phyloP scores from a whole-genome alignment of 306 rosid genomes.

The Lathyrus sativus region DNA sequence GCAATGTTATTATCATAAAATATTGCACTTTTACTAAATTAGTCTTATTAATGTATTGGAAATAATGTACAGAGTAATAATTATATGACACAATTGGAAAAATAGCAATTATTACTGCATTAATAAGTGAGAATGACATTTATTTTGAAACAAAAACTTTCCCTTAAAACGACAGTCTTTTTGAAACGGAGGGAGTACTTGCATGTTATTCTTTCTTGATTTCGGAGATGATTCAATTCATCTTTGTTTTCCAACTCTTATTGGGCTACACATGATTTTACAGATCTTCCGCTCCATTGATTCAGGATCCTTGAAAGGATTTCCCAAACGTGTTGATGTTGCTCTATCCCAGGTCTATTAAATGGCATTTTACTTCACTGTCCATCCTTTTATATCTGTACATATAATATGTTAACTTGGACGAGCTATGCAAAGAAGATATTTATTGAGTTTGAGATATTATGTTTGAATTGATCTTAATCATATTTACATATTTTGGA shows the following conservation, averaged over 20 bases:
- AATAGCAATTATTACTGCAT: no score
- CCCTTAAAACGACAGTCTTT: no score
- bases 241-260: constrained; percentile 34
- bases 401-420: constrained; percentile 29
- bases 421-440: constrained; percentile 31
- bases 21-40: no score
- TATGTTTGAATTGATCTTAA: constrained; percentile 26
- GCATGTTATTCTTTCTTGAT: constrained; percentile 23
- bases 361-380: constrained; percentile 26
- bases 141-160: no score
- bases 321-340: constrained; percentile 56
- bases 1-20: no score
- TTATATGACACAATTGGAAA: no score
- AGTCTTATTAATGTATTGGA: no score
- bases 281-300: constrained; percentile 96
- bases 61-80: no score
- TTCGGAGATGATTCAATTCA: constrained; percentile 24
- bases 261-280: constrained; percentile 33
- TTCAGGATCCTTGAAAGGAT: constrained; percentile 87
- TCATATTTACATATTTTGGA: constrained; percentile 28
- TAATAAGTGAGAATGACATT: no score
- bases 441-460: constrained; percentile 21
- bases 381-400: constrained; percentile 18
- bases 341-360: constrained; percentile 60
- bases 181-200: no score